Conservation (phyloP, 2,329 filamentous ascomycete species). For the Fusarium xylarioides region DNA sequence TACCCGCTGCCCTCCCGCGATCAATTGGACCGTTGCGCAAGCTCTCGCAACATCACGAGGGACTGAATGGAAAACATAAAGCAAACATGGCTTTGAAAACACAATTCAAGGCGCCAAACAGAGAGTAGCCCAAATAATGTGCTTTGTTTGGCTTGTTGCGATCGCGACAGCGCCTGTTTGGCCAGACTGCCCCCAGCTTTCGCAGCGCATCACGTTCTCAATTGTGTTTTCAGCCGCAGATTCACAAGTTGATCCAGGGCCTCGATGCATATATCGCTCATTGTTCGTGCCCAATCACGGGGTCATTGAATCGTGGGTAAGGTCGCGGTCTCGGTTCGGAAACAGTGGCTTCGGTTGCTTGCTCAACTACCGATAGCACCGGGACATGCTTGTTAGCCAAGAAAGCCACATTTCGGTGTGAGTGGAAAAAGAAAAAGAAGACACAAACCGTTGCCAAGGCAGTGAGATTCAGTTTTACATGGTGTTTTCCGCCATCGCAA, state of each 20-base stretch:
- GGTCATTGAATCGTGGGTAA: neutral
- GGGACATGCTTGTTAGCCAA: conserved; percentile 1
- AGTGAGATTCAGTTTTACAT: neutral
- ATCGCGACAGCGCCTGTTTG: too few relatives aligned
- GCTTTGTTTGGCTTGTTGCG: too few relatives aligned
- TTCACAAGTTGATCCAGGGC: neutral
- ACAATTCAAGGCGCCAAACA: rapidly evolving
- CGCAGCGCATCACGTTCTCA: neutral
- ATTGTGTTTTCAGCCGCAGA: neutral
- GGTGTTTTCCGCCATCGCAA: neutral
- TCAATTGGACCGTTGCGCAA: neutral
- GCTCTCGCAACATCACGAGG: rapidly evolving
- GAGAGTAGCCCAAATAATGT: neutral
- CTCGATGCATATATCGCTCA: neutral
- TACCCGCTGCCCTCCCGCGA: neutral
- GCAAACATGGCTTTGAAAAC: neutral
- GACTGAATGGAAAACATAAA: neutral
- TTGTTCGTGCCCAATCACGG: neutral
- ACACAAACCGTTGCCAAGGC: neutral
- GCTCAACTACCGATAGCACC: conserved; percentile 13
- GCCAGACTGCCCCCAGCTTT: too few relatives aligned
- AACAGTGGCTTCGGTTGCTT: neutral
- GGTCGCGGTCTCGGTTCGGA: neutral
- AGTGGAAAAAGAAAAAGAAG: neutral
- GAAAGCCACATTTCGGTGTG: neutral